phyloP scores from a whole-genome alignment of 192 early-diverging fungal species.

The Dimargaris verticillata region DNA sequence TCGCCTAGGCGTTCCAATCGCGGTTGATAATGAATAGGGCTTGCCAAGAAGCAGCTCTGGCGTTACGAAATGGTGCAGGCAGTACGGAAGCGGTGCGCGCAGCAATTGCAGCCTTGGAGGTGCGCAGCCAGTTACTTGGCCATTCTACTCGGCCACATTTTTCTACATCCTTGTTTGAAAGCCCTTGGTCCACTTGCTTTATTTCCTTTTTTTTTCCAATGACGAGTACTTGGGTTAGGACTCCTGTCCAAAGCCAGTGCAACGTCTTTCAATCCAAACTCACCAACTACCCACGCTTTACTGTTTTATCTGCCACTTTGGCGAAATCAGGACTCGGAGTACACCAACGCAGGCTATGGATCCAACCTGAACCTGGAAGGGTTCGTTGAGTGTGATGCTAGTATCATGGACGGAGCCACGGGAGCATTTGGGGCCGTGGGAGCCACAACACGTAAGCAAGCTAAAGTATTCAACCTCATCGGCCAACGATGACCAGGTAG shows the following conservation, averaged over 20 bases:
- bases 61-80: background rate
- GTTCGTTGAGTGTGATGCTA: constrained; percentile 73
- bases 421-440: constrained; percentile 68
- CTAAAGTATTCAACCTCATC: background rate
- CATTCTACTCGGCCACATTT: no score
- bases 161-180: no score
- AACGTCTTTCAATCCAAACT: no score
- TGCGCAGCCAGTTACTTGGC: no score
- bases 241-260: no score
- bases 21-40: background rate
- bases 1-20: background rate
- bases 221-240: no score
- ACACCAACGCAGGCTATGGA: constrained; percentile 49
- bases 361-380: constrained; percentile 64
- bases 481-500: constrained; percentile 1
- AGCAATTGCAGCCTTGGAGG: background rate
- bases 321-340: constrained; percentile 18
- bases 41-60: background rate
- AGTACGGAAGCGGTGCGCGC: background rate
- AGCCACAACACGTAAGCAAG: constrained; percentile 30
- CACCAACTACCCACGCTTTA: no score
- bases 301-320: no score
- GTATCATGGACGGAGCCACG: constrained; percentile 46
- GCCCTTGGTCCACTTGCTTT: no score
- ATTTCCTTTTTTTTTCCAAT: no score